Conservation (phyloP, 371 early-diverging fungal genomes). For the Funneliformis caledonium region DNA sequence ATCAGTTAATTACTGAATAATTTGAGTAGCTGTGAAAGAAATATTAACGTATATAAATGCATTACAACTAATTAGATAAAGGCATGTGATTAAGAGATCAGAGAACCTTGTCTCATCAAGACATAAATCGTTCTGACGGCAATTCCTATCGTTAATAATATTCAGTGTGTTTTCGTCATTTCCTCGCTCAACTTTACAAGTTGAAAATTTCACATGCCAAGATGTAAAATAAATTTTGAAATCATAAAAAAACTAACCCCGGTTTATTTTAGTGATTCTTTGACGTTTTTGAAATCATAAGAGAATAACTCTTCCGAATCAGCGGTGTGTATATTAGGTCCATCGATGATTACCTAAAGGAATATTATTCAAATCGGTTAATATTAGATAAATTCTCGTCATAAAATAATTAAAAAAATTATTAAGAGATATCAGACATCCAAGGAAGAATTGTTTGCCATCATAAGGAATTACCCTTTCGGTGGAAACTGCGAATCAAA, state of each 20-base stretch:
- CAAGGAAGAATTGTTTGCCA: constrained; percentile 1
- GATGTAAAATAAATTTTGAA: not conserved
- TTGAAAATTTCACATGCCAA: not conserved
- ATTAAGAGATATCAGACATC: not conserved
- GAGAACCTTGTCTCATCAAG: constrained; percentile 3
- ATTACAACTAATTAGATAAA: not conserved
- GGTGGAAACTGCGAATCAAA: constrained; percentile 3
- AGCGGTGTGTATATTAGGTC: too few species aligned
- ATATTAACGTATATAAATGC: not conserved
- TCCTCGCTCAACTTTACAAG: not conserved
- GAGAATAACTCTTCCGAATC: too few species aligned
- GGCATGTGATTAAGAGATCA: not conserved
- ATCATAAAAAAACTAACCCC: not conserved
- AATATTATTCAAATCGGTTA: too few species aligned
- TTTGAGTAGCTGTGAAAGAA: not conserved
- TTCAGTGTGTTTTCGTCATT: not conserved
- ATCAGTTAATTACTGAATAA: not conserved
- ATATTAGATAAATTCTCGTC: too few species aligned
- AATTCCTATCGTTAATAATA: not conserved
- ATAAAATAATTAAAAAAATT: too few species aligned
- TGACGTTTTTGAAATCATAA: not conserved
- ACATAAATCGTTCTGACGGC: not conserved
- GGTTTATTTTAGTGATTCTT: not conserved
- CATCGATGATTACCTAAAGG: too few species aligned
- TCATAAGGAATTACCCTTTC: not conserved